These are phyloP conservation scores for Apophysomyces sp. DNA, from an alignment of 371 early-diverging fungal species.

Conservation along the genomic window DNA sequence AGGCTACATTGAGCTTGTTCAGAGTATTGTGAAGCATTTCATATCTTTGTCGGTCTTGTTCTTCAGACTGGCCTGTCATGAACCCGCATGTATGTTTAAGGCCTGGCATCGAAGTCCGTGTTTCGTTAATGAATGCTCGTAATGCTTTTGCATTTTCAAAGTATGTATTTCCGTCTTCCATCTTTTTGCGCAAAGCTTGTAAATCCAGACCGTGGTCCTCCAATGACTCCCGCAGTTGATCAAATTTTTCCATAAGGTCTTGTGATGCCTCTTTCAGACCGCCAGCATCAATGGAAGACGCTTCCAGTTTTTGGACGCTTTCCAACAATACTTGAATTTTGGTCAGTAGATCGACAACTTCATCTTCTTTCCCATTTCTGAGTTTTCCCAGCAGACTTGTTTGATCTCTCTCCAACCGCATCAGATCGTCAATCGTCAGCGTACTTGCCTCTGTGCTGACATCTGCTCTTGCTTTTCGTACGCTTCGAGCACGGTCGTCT, in stretches of 20 bases:
- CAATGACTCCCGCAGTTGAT: conserved; percentile 26
- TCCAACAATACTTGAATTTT: conserved; percentile 31
- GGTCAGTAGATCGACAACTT: conserved; percentile 35
- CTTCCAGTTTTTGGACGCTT: conserved; percentile 10
- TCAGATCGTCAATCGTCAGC: conserved; percentile 28
- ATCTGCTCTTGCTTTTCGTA: conserved; percentile 27
- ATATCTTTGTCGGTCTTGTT: conserved; percentile 35
- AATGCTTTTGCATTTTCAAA: conserved; percentile 26
- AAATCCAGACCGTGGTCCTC: conserved; percentile 28
- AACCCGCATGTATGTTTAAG: conserved; percentile 45
- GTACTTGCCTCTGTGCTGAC: conserved; percentile 13
- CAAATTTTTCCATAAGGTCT: conserved; percentile 30
- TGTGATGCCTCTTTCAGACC: conserved; percentile 22
- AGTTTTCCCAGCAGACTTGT: conserved; percentile 18
- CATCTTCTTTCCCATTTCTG: conserved; percentile 33
- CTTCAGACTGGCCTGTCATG: conserved; percentile 44
- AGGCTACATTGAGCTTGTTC: conserved; percentile 10
- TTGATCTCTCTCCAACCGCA: conserved; percentile 28
- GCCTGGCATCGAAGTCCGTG: conserved; percentile 33
- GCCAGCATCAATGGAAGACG: conserved; percentile 18
- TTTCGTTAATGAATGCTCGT: conserved; percentile 22
- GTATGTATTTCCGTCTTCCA: conserved; percentile 41
- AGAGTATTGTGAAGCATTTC: conserved; percentile 19
- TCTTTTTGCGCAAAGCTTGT: conserved; percentile 22
- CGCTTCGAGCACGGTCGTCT: conserved; percentile 23